Conservation (phyloP, 345 rosid genomes). For the Syzygium oleosum region DNA sequence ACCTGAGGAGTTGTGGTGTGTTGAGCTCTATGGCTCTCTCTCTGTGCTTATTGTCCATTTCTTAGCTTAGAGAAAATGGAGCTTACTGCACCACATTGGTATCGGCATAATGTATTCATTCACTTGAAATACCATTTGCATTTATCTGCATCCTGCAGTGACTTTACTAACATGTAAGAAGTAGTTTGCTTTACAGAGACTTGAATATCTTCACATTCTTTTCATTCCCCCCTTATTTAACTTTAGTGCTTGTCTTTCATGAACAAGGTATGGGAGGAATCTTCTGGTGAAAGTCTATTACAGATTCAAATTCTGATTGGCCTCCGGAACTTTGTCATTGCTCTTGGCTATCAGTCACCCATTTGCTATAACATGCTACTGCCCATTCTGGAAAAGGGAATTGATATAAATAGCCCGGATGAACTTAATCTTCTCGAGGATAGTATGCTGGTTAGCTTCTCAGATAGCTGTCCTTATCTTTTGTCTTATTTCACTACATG, state of each 20-base stretch:
- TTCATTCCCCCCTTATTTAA: not conserved
- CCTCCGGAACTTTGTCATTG: slow-evolving; percentile 76
- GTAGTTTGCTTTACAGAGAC: not conserved
- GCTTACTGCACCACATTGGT: not conserved
- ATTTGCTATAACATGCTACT: slow-evolving; percentile 64
- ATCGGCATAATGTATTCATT: not conserved
- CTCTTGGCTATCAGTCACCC: slow-evolving; percentile 85
- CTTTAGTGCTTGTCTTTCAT: slow-evolving; percentile 4
- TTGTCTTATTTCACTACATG: slow-evolving; percentile 6
- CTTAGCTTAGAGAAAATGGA: not conserved
- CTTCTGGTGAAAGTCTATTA: slow-evolving; percentile 92
- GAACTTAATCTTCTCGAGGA: slow-evolving; percentile 93
- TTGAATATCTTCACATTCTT: not conserved
- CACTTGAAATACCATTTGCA: not conserved
- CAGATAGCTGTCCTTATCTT: not conserved
- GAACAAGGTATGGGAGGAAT: slow-evolving; percentile 88
- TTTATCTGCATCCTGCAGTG: not conserved
- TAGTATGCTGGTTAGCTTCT: slow-evolving; percentile 66
- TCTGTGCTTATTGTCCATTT: not conserved
- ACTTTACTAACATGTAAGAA: not conserved
- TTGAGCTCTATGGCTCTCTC: not conserved
- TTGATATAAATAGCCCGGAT: slow-evolving; percentile 82
- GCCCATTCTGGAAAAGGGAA: slow-evolving; percentile 83
- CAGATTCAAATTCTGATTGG: slow-evolving; percentile 98
- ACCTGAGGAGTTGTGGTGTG: not conserved